Conservation (phyloP, 2,329 filamentous ascomycete genomes). For the Chrysosporium keratinophilum region DNA sequence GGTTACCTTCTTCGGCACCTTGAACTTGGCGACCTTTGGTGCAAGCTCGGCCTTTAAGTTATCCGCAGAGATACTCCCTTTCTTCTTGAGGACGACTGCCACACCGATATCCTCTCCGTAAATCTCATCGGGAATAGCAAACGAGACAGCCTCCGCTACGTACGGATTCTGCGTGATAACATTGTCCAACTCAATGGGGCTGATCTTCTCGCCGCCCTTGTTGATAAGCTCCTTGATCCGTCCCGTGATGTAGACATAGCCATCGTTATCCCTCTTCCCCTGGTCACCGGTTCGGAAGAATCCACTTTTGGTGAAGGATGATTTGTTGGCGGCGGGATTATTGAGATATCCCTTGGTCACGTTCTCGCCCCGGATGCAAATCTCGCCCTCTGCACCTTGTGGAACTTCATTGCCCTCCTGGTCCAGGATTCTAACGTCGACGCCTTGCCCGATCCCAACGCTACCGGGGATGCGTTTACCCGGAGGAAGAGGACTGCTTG, state of each 20-base stretch:
- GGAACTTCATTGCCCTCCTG: constrained; percentile 56
- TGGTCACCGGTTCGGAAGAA: constrained; percentile 87
- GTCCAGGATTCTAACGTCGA: constrained; percentile 69
- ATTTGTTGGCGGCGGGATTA: constrained; percentile 64
- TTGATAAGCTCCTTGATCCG: constrained; percentile 87
- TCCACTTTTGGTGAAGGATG: constrained; percentile 61
- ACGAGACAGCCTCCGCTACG: constrained; percentile 69
- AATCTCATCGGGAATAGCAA: constrained; percentile 70
- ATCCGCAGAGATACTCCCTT: constrained; percentile 45
- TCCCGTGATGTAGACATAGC: constrained; percentile 79
- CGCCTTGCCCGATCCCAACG: constrained; percentile 73
- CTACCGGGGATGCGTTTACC: constrained; percentile 68
- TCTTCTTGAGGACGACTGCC: constrained; percentile 62
- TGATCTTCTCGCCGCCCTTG: constrained; percentile 83
- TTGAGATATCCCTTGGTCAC: constrained; percentile 79
- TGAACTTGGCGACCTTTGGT: constrained; percentile 68
- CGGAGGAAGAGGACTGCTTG: constrained; percentile 54
- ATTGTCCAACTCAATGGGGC: constrained; percentile 78
- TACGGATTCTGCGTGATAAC: constrained; percentile 62
- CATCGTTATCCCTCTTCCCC: constrained; percentile 67
- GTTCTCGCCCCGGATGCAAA: constrained; percentile 72
- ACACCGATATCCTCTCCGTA: constrained; percentile 75
- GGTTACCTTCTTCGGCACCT: constrained; percentile 68
- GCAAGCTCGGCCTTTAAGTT: constrained; percentile 59
- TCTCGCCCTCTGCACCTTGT: constrained; percentile 64